Evolutionary conservation across 208 protist species (phyloP), one percentile per base, ranked within the genome.

Genomic region (Trypanosomatidae sp.): DNA sequence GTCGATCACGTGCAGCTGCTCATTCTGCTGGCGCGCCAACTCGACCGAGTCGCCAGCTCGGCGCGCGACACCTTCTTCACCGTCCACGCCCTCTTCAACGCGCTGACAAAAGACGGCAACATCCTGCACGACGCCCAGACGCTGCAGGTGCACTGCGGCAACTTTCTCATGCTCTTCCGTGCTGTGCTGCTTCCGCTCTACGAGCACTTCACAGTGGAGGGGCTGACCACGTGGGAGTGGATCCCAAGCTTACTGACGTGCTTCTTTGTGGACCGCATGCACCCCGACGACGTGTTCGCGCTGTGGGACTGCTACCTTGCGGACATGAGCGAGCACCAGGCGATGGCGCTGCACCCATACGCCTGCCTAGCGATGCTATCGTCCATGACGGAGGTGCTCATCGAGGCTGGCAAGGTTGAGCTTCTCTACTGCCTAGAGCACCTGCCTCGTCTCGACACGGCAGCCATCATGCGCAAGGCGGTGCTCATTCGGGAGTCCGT

Each of bases 251-350:
- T 95, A 79, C 76, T 97, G 44, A 81, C 73, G 15, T 85, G 80
- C 25, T 77, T 97, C 17, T 81, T 97, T 30, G 88, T 91, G 4
- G 88, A 80, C 25, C 81, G 84, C 46, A 73, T 97, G 71, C 88
- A 93, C 59, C 77, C 76, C 17, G 86, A 91, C 15, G 90, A 97
- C 71, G 67, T 95, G 53, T 80, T 93, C 50, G 84, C 84, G 1
- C 69, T 97, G 52, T 95, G 90, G 90, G 92, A 97, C 71, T 78
- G 69, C 59, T 95, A 97, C 53, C 69, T 97, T 8, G 85, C 90
- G 8, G 92, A 94, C 36, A 72, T 72, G 60, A 74, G 66, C 44
- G 73, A 78, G 55, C 55, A 83, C 50, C 72, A 85, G 39, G 79
- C 84, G 67, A 85, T 93, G 69, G 84, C 79, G 7, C 85, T 95